phyloP scores from a whole-genome alignment of 768 basidiomycete species.

The Podaxis sp. region DNA sequence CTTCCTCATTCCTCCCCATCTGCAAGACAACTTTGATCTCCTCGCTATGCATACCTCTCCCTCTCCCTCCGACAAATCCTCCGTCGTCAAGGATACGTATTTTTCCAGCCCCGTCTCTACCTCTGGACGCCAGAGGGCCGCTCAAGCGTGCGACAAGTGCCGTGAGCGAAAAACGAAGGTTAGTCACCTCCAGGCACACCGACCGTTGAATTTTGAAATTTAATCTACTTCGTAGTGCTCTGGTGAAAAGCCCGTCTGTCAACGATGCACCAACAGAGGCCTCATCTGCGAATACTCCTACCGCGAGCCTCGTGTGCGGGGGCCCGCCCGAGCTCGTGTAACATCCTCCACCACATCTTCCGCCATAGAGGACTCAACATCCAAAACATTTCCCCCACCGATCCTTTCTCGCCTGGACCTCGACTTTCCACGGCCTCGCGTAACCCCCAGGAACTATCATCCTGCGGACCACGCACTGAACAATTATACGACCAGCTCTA shows the following conservation, averaged over 20 bases:
- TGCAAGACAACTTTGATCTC: not conserved
- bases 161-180: conserved; percentile 61
- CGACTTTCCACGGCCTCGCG: not conserved
- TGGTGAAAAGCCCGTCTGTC: conserved; percentile 54
- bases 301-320: conserved; percentile 36
- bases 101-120: conserved; percentile 25
- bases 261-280: conserved; percentile 48
- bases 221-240: conserved; percentile 42
- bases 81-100: not conserved
- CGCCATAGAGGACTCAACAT: not conserved
- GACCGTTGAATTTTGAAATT: not conserved
- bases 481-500: conserved; percentile 11
- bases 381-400: not conserved
- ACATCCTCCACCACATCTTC: not conserved
- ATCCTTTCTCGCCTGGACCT: not conserved
- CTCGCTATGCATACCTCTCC: conserved; percentile 2
- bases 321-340: conserved; percentile 29
- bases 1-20: not conserved
- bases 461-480: not conserved
- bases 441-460: not conserved
- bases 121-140: conserved; percentile 51
- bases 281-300: conserved; percentile 51
- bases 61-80: not conserved
- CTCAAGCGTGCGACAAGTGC: conserved; percentile 59
- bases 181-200: conserved; percentile 11